Conservation (phyloP, 2,329 filamentous ascomycete genomes). For the Trichoderma semiorbis region DNA sequence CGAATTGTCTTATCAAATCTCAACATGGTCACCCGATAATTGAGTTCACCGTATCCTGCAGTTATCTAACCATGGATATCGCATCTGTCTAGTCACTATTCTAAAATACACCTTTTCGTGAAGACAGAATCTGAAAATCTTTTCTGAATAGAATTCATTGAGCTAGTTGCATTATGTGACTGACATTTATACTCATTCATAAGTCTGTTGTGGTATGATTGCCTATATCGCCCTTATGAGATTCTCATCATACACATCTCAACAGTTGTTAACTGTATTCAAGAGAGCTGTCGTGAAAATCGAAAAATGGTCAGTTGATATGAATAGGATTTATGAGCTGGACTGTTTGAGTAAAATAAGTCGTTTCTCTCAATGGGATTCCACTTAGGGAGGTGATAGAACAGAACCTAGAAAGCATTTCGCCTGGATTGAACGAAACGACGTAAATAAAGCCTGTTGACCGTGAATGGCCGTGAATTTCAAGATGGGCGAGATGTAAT, state of each 20-base stretch:
- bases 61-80: neutral
- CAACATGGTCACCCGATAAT: neutral
- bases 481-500: neutral
- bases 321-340: neutral
- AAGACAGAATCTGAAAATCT: neutral
- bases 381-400: neutral
- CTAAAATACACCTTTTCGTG: neutral
- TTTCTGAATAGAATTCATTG: neutral
- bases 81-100: neutral
- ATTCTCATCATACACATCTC: neutral
- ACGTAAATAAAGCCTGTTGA: neutral
- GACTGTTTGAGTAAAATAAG: neutral
- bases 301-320: neutral
- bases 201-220: neutral
- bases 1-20: neutral
- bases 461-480: neutral
- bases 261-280: neutral
- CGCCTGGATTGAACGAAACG: neutral
- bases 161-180: neutral
- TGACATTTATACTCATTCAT: neutral
- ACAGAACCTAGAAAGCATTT: neutral
- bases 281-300: neutral
- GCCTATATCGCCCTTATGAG: neutral
- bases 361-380: neutral
- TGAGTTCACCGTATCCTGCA: neutral